Percentiles rank a stretch among this genome's conserved stretches.
These are phyloP conservation scores for Lactarius trivialis DNA, from an alignment of 768 basidiomycete species.

Conservation along the genomic window DNA sequence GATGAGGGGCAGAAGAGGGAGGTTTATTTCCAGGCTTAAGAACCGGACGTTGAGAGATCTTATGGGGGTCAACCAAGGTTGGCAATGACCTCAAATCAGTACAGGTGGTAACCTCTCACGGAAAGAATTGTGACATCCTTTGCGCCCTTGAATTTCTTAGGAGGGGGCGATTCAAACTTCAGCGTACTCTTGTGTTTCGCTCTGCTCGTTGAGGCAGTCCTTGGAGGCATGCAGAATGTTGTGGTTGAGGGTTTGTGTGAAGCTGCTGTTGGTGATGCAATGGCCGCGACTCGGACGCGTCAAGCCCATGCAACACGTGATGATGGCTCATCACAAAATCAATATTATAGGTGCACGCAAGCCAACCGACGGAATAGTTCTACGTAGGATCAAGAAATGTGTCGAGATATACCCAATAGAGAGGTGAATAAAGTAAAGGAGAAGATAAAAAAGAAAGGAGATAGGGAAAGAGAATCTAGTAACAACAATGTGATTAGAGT, in stretches of 20 bases:
- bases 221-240: slow-evolving; percentile 11
- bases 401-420: slow-evolving; percentile 13
- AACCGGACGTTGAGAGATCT: slow-evolving; percentile 9
- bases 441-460: background rate
- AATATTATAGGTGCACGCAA: background rate
- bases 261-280: background rate
- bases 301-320: slow-evolving; percentile 3
- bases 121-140: slow-evolving; percentile 11
- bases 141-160: slow-evolving; percentile 14
- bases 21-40: slow-evolving; percentile 4
- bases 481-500: background rate
- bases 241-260: background rate
- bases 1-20: background rate
- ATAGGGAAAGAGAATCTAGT: background rate
- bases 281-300: background rate
- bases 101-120: slow-evolving; percentile 5
- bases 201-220: background rate
- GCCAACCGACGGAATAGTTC: background rate
- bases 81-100: background rate
- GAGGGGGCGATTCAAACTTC: slow-evolving; percentile 17
- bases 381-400: background rate
- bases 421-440: slow-evolving; percentile 14
- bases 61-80: background rate
- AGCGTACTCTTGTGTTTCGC: slow-evolving; percentile 20
- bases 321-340: background rate